Conservation (phyloP, 495 filamentous ascomycete species). For the Neurospora africana region DNA sequence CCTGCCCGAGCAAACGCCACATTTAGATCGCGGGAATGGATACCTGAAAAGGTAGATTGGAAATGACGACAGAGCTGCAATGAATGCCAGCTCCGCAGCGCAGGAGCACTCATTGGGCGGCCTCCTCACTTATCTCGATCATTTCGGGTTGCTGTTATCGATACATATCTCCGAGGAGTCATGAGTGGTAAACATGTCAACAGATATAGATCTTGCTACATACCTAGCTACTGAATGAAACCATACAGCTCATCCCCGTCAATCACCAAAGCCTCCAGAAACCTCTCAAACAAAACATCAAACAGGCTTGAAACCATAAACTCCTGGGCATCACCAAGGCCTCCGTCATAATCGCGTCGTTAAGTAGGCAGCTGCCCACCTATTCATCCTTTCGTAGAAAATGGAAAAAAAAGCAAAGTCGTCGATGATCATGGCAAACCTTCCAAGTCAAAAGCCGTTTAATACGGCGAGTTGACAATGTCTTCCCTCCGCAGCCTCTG, state of each 20-base stretch:
- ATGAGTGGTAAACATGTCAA: neutral
- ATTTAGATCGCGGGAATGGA: neutral
- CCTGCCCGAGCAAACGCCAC: neutral
- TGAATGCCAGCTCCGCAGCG: neutral
- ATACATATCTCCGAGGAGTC: neutral
- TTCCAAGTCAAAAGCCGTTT: neutral
- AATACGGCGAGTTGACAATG: constrained; percentile 81
- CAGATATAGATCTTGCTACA: neutral
- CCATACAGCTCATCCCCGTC: neutral
- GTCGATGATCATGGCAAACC: neutral
- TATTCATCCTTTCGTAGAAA: neutral
- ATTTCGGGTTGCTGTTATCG: neutral
- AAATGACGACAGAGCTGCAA: neutral
- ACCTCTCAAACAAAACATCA: neutral
- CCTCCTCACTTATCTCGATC: neutral
- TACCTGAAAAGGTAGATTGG: neutral
- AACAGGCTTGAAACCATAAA: neutral
- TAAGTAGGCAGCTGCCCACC: neutral
- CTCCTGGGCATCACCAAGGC: neutral
- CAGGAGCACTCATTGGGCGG: neutral
- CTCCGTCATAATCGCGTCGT: neutral
- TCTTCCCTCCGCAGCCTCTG: constrained; percentile 57
- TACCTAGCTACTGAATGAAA: neutral
- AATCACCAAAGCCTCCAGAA: neutral
- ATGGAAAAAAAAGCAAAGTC: neutral